These are phyloP conservation scores for Penicillium palitans DNA, from an alignment of 2,329 filamentous ascomycete species.

Conservation along the genomic window DNA sequence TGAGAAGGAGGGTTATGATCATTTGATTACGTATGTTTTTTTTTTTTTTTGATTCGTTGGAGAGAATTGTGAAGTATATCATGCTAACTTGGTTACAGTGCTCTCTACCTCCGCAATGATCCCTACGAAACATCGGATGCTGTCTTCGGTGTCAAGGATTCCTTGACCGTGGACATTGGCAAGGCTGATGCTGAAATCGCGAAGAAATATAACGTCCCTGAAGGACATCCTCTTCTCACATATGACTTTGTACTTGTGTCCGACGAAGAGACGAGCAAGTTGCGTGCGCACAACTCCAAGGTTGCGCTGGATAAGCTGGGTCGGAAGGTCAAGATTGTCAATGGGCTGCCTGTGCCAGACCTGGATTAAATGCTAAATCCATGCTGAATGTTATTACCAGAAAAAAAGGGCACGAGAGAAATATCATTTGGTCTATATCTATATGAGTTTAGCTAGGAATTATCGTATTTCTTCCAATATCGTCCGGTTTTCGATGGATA, in stretches of 20 bases:
- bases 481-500: not conserved
- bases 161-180: constrained; percentile 67
- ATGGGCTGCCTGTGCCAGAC: constrained; percentile 26
- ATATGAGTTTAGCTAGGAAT: not conserved
- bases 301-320: constrained; percentile 68
- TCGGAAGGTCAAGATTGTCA: constrained; percentile 66
- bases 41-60: constrained; percentile 27
- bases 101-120: constrained; percentile 74
- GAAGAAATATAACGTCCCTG: constrained; percentile 62
- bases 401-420: not conserved
- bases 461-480: not conserved
- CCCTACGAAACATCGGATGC: constrained; percentile 81
- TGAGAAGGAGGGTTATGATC: constrained; percentile 73
- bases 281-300: constrained; percentile 67
- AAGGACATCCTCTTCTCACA: constrained; percentile 63
- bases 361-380: constrained; percentile 18
- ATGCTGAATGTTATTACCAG: not conserved
- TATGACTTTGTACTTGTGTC: constrained; percentile 79
- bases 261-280: constrained; percentile 64
- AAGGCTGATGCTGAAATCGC: constrained; percentile 56
- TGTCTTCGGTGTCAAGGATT: constrained; percentile 84
- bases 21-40: constrained; percentile 72
- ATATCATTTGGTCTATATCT: not conserved
- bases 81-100: constrained; percentile 47
- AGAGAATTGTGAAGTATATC: not conserved